A percentile compares a stretch with the other conserved stretches of the same genome.
phyloP scores from a whole-genome alignment of 129 eudicot species.

The Escallonia herrerae region DNA sequence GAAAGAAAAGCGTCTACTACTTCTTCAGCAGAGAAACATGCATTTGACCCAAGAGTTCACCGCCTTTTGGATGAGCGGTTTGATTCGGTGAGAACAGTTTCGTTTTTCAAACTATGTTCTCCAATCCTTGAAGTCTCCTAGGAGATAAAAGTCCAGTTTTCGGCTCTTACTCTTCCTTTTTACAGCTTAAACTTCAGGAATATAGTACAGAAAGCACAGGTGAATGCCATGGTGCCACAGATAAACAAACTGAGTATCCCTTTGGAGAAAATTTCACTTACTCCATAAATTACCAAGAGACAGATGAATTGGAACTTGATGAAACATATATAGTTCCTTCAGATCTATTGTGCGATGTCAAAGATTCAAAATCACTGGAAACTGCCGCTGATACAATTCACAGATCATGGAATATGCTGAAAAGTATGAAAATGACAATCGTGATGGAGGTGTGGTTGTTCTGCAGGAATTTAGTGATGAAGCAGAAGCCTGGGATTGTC shows the following conservation, averaged over 20 bases:
- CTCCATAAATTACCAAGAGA: slow-evolving; percentile 26
- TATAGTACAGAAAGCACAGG: slow-evolving; percentile 75
- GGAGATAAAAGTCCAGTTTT: not conserved
- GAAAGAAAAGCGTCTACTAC: slow-evolving; percentile 11
- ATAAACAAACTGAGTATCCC: slow-evolving; percentile 48
- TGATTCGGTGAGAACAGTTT: slow-evolving; percentile 51
- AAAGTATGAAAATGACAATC: slow-evolving; percentile 49
- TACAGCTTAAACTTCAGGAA: slow-evolving; percentile 88
- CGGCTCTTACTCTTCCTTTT: not conserved
- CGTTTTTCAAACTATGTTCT: too few relatives aligned
- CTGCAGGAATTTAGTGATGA: slow-evolving; percentile 81
- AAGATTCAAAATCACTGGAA: slow-evolving; percentile 35
- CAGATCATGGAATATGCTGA: slow-evolving; percentile 64
- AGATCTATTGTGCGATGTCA: slow-evolving; percentile 29
- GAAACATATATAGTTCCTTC: slow-evolving; percentile 44
- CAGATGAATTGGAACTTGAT: slow-evolving; percentile 33
- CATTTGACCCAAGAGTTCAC: slow-evolving; percentile 32
- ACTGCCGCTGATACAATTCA: slow-evolving; percentile 48
- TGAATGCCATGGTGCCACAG: slow-evolving; percentile 32
- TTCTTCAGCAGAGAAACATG: slow-evolving; percentile 12
- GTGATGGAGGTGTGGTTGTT: slow-evolving; percentile 43
- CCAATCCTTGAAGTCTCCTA: too few relatives aligned
- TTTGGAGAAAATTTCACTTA: slow-evolving; percentile 55
- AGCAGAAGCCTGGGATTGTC: slow-evolving; percentile 84
- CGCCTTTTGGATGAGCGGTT: slow-evolving; percentile 81